A percentile compares a stretch with the other conserved stretches of the same genome.
phyloP scores from a whole-genome alignment of 768 basidiomycete species.

The Boletus huronensis region DNA sequence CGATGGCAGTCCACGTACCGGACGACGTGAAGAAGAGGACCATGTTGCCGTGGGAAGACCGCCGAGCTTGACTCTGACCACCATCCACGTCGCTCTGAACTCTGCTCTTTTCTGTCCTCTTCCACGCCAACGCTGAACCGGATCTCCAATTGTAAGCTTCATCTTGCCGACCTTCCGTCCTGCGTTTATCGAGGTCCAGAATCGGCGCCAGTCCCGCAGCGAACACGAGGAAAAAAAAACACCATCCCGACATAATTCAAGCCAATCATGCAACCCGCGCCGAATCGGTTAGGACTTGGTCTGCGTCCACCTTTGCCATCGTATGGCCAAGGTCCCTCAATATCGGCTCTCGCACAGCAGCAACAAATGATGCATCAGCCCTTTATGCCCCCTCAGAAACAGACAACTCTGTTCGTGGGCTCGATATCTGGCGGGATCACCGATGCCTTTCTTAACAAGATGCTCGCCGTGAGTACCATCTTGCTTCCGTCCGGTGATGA shows the following conservation, averaged over 20 bases:
- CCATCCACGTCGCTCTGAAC: not conserved
- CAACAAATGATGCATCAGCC: conserved; percentile 60
- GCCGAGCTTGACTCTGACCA: not conserved
- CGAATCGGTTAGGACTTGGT: conserved; percentile 83
- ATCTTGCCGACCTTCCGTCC: not conserved
- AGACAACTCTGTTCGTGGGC: conserved; percentile 83
- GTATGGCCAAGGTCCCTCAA: conserved; percentile 89
- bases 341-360: conserved; percentile 86
- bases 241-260: not conserved
- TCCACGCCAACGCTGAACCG: not conserved
- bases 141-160: conserved; percentile 3
- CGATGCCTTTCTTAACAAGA: conserved; percentile 72
- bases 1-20: conserved; percentile 28
- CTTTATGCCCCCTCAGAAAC: conserved; percentile 68
- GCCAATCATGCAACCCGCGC: conserved; percentile 55
- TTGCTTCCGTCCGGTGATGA: not conserved
- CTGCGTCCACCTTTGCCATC: conserved; percentile 84
- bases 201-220: not conserved
- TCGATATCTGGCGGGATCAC: conserved; percentile 93
- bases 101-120: not conserved
- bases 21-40: conserved; percentile 63
- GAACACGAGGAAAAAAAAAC: conserved; percentile 1
- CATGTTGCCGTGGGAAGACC: conserved; percentile 35
- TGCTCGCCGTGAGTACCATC: conserved; percentile 62
- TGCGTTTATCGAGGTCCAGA: not conserved